Evolutionary conservation across 192 early-diverging fungal species (phyloP), one percentile per base, ranked within the genome.

Genomic region (Backusella sp.): DNA sequence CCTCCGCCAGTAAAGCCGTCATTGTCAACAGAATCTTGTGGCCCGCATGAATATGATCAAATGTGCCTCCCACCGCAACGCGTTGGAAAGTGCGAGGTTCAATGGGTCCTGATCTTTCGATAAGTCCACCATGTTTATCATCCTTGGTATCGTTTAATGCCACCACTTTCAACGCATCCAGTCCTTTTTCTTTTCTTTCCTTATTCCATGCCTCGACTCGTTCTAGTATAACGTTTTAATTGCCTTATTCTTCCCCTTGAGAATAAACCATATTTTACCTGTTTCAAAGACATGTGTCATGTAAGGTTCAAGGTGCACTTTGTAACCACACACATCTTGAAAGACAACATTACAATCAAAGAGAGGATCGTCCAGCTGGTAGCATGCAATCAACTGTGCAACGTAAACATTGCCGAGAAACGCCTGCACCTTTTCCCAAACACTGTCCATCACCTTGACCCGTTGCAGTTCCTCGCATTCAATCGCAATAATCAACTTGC

Each of bases 31-130:
- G 82, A 39, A 98, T 94, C 86, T 98, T 96, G 81, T 99, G 98
- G 11, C 96, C 98, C 1, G 89, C 83, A 74, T 99, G 98, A 66
- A 99, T 83, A 77, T 98, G 96, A 83, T 99, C 98, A 87, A 99
- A 99, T 21, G 98, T 98, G 17, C 98, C 98, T 28, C 98, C 98
- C 7, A 97, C 76, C 12, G 86, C 92, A 1, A 92, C 92, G 78
- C 86, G 73, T 23, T 80, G 75, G 84, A 79, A 82, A 4, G 23
- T 26, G 11, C 23, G 34, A 49, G 66, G 52, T 34, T 62, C 32
- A 23, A 44, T 36, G n/a, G 56, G 44, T 37, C 14, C 56, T 19
- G n/a, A 32, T 4, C 34, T 15, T 26, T 62, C 70, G 6, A 28
- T 26, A 15, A 26, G 15, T 4, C 39, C 0, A 39, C 7, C 21